Base-by-base conservation (phyloP, 805 yeast genomes). In the Kodamaea jinghongensis region DNA sequence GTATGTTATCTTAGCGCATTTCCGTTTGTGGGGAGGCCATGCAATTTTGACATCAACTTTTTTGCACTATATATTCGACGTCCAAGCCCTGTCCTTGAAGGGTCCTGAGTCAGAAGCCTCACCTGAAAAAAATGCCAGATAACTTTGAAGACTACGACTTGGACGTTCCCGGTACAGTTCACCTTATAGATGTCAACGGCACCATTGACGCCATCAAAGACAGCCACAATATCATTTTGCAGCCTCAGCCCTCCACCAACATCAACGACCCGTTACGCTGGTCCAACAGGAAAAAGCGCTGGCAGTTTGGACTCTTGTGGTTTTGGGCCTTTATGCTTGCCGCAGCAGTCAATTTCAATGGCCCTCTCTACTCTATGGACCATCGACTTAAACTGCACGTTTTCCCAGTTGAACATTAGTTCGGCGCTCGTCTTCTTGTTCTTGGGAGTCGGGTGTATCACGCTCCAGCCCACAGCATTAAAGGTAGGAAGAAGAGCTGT, bases 401-500 rank as follows among this genome's bases (percentile, higher is more conserved):
- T 65, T 22, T 49, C 50, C 11, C 61, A 74, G 38, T 58, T 77
- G 42, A 74, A 74, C 49, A 60, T 66, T 15, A 71, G 76, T 36
- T 51, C 65, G 8, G 82, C 81, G 17, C 61, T 73, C 42, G 60
- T 71, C 56, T 78, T 75, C 48, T 55, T 76, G 40, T 72, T 75
- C 41, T 60, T 75, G 27, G 83, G 67, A 5, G 28, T 63, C 10
- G 70, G 70, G 2, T 63, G 67, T 36, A 39, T 59, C 12, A 42
- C 61, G 29, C 55, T 64, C 32, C 68, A 63, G 43, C 70, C 70
- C n/a, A 52, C 58, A 1, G 65, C 62, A 6, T 42, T 60, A 48
- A 61, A 56, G 28, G 34, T 56, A 2, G 67, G 68, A 12, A 47
- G 63, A 35, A 48, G 68, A 13, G 52, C 56, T 10, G 60, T 59